Base-by-base conservation (phyloP, 1,284 basidiomycete genomes). In the Papiliotrema flavescens region DNA sequence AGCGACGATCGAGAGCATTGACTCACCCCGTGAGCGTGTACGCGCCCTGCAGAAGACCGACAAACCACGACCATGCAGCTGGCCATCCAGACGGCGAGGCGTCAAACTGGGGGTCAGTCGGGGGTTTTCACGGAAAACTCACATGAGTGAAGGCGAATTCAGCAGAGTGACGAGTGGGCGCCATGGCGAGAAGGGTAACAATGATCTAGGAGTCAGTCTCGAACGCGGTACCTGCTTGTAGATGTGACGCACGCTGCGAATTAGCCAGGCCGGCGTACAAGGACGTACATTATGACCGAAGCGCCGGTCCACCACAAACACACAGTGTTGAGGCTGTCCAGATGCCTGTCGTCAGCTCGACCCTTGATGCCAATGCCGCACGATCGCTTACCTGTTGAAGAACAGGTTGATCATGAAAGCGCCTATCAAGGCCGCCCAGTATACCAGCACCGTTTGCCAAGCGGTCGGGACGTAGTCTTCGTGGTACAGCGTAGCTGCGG, bases 231-330 rank as follows among this genome's bases (percentile, higher is more conserved):
- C 17, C 19, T 35, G n/a, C 17, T 14, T 34, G 35, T 22, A 11
- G 19, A 14, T 15, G 32, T 6, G 3, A 54, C 57, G 7, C 24
- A 55, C 57, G 39, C 57, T 59, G 49, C 11, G 3, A 11, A 36
- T 56, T 28, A 55, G 56, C 51, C 26, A 14, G 20, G 23, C 35
- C 4, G 22, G 22, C 8, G 14, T 20, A 32, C 28, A 8, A 7
- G 3, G 20, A 63, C 69, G 62, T 47, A 70, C 70, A 80, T 75
- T 46, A 80, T 54, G 26, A 76, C 73, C 2, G 75, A 74, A 2
- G 70, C 73, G 17, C 64, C 74, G 5, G 76, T 78, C 78, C 78
- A 79, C 57, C 74, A 79, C 54, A 79, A 65, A 49, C 75, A 77
- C 19, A 76, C 47, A 6, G 71, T 78, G 60, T 79, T 75, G 34